Evolutionary conservation across 306 rosid species (phyloP).

Genomic region (Cicer bijugum): DNA sequence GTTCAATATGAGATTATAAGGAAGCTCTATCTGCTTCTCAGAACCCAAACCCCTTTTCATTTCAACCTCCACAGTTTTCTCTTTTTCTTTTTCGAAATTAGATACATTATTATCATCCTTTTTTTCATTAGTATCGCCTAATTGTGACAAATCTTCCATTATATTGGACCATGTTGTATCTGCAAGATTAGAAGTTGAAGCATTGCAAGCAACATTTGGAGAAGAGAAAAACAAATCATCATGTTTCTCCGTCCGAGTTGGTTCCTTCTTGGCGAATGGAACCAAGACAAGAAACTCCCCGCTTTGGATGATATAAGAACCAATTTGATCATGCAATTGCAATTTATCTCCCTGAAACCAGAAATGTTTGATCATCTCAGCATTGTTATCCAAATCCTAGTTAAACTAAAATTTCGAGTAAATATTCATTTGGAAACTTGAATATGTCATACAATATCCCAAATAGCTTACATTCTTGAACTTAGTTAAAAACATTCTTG

Average conservation of each 20-base stretch:
- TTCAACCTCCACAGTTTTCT: slow-evolving; percentile 1
- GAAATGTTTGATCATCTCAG: neutral
- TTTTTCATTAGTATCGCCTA: slow-evolving; percentile 44
- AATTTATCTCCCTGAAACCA: slow-evolving; percentile 70
- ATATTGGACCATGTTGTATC: slow-evolving; percentile 73
- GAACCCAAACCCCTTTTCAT: slow-evolving; percentile 37
- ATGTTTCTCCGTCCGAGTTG: slow-evolving; percentile 38
- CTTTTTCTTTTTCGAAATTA: neutral
- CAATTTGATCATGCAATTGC: slow-evolving; percentile 58
- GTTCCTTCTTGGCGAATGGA: slow-evolving; percentile 66
- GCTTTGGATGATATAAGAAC: slow-evolving; percentile 37
- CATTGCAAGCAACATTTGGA: slow-evolving; percentile 38
- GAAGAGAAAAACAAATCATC: slow-evolving; percentile 31
- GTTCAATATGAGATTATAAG: slow-evolving; percentile 60
- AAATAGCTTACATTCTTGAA: no score
- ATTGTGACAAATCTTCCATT: slow-evolving; percentile 69
- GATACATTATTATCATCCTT: slow-evolving; percentile 6
- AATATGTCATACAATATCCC: no score
- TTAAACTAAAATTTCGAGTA: no score
- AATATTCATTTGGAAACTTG: no score
- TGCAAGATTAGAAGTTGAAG: slow-evolving; percentile 58
- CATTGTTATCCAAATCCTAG: no score
- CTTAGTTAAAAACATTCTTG: no score
- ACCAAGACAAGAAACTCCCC: slow-evolving; percentile 74
- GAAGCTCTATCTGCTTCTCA: slow-evolving; percentile 57